Base-by-base conservation (phyloP, 768 basidiomycete species). In the Pleurotus djamor region DNA sequence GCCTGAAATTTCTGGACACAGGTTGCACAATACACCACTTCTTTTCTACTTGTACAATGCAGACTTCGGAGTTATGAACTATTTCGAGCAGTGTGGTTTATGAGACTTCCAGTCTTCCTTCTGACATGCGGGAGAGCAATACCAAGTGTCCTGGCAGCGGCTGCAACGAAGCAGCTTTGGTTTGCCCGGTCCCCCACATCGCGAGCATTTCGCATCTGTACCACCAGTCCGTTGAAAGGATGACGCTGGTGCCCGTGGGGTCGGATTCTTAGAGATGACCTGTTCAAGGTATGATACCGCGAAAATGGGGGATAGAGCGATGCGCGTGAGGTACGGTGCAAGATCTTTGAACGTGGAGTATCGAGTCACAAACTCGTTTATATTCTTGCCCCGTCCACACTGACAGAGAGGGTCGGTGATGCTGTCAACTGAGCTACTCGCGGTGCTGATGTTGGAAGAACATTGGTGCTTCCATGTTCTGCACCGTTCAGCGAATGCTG, bases 241-340 rank as follows among this genome's bases (percentile, higher is more conserved):
- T 28, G 49, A 34, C 14, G 34, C 14, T 33, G 28, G 21, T 9
- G 49, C 13, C 34, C 21, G 6, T n/a, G 49, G 49, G 17, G 8
- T 9, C 9, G 21, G 14, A 13, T 8, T 32, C 34, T 28, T 3
- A 14, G 28, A 34, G 33, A 55, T 66, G 36, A 80, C 64, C 13
- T 65, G 64, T 60, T 84, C 81, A 61, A 83, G 57, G 64, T 79
- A 83, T 5, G 83, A 74, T 12, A 81, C 76, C 0, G 80, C 74
- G 54, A 86, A 86, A 10, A 87, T 67, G 0, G 83, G 86, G 1
- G 78, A 72, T 38, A 88, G 67, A 0, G 82, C 86, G 5, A 77
- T 68, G 6, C 84, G 71, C 1, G 81, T 84, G 8, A 72, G 76
- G 51, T 77, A 77, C 6, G 74, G 74, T 1, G 75, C 75, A 12